Evolutionary conservation across 202 grass and related monocot genomes (phyloP), one percentile per base, ranked within the genome.

Genomic region (Panicum hallii): DNA sequence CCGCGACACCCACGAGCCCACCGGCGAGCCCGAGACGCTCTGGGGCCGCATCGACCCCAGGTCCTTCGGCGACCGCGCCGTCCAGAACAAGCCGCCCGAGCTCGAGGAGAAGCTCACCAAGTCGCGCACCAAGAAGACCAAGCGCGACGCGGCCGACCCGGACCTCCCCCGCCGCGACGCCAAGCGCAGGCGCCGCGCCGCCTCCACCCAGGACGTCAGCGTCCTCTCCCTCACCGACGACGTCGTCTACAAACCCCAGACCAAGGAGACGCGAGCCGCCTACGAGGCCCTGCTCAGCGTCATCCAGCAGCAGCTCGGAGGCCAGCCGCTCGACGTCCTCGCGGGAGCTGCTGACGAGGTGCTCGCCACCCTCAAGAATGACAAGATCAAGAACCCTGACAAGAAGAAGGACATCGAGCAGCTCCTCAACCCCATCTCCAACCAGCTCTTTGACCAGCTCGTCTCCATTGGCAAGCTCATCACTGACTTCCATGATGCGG

Each of bases 371-470:
- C 82, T 97, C 55, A 94, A 97, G 84, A 92, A 93, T 8, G 89
- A 94, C 13, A 92, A 88, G 65, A 64, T 80, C 63, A 97, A 91
- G 76, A 97, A 90, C 82, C 86, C 88, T 11, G 90, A 94, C 44
- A 97, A 93, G 76, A 97, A 97, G 82, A 97, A 97, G 87, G 90
- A 90, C 3, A 94, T 97, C 16, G 95, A 97, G 92, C 87, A 88
- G 82, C 87, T 93, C 44, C 78, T 97, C 80, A 91, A 93, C 83
- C 56, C 84, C 10, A 91, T 94, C 47, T 64, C 95, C 34, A 94
- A 84, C 72, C 92, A 93, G 82, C 71, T 92, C n/a, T 94, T 94
- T 61, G 95, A 97, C 83, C 95, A 94, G 82, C 79, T 94, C 5
- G 92, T 93, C 28, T 94, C 89, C 4, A 90, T 97, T n/a, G 92